Percentiles rank a stretch among this genome's conserved stretches.
phyloP scores from a whole-genome alignment of 2,329 filamentous ascomycete species.

The Mariannaea sp. region DNA sequence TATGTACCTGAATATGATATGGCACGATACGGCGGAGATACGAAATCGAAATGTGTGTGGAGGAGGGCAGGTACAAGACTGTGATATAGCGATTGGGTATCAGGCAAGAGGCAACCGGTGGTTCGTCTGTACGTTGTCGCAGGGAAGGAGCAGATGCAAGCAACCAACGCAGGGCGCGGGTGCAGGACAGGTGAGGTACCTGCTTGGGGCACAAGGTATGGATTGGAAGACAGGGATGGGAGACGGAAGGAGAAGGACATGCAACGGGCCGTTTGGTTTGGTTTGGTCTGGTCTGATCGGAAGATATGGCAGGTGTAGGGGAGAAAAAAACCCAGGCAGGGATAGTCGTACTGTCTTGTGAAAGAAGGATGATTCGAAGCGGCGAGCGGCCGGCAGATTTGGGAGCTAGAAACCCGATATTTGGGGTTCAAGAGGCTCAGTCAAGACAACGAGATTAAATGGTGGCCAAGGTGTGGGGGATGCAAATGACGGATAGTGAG shows the following conservation, averaged over 20 bases:
- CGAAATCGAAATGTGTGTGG: constrained; percentile 1
- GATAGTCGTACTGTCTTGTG: not conserved
- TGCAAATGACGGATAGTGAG: constrained; percentile 7
- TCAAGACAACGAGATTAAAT: constrained; percentile 14
- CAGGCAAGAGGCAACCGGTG: not conserved
- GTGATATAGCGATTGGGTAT: constrained; percentile 11
- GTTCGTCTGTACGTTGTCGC: constrained; percentile 5
- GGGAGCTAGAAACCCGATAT: not conserved
- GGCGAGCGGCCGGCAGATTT: not conserved
- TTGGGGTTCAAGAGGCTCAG: constrained; percentile 18
- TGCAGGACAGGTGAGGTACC: not conserved
- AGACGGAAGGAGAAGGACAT: constrained; percentile 1
- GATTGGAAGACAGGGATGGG: constrained; percentile 4
- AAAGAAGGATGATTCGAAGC: not conserved
- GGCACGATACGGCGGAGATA: constrained; percentile 13
- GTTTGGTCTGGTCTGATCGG: constrained; percentile 9
- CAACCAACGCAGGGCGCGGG: not conserved
- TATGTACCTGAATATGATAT: no score
- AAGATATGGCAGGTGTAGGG: constrained; percentile 3
- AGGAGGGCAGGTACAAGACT: constrained; percentile 2
- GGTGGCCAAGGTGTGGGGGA: constrained; percentile 13
- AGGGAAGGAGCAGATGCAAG: not conserved
- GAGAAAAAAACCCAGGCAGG: not conserved
- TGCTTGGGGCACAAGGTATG: no score
- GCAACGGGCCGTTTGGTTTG: constrained; percentile 4